Base-by-base conservation (phyloP, 345 rosid species). In the Pugionium dolabratum region DNA sequence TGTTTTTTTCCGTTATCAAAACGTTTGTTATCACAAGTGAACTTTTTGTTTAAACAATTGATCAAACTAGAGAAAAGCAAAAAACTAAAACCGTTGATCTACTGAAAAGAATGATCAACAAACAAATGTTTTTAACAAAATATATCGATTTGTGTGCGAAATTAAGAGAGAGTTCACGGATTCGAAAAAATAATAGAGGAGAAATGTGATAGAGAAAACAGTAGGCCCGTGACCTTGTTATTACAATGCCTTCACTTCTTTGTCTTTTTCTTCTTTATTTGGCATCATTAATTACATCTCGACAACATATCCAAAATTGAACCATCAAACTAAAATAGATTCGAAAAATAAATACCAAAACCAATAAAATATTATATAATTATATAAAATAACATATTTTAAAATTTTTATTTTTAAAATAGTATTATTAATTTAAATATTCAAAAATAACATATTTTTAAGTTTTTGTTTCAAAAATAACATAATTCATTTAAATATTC, bases 171-270 rank as follows among this genome's bases (percentile, higher is more conserved):
- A n/a, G 62, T 42, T 70, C 67, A 70, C 74, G 74, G 74, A 70
- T 61, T 46, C 54, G 4, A 44, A 43, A 43, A 40, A 52, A 70
- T 53, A 9, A 53, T 52, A 61, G 67, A 70, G 61, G 3, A 60
- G 31, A 34, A 66, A 4, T 34, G 46, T 66, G 37, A 34, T 26
- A 35, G 62, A 35, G 62, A 30, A 62, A 70, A 70, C 47, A 52
- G 62, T 61, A 61, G 74, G 74, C 74, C 67, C 74, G 74, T 70
- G 74, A 70, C 62, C 62, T 70, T 54, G 18, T 18, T 18, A 5
- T 61, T 53, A 35, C 54, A 29, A 70, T 70, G 18, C 18, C 61
- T 32, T 10, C 53, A 35, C 41, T 61, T 7, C 48, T 61, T 70
- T 70, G 67, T 53, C 7, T 42, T 52, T 11, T 69, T 69, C 67